phyloP scores from a whole-genome alignment of 2,329 filamentous ascomycete genomes.

The Endocalyx cinctus region DNA sequence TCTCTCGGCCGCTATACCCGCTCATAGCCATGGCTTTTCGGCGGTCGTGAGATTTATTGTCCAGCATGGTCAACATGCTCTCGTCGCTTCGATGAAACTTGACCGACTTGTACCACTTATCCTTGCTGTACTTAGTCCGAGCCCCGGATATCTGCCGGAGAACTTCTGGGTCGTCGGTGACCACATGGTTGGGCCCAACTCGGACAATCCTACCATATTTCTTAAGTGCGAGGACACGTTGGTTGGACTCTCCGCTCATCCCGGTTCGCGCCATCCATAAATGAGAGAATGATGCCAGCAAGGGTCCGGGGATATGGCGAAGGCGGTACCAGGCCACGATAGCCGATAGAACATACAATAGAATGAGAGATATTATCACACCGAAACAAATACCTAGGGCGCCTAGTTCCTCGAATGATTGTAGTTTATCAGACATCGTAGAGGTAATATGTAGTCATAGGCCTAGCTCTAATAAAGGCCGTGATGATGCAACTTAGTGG shows the following conservation, averaged over 20 bases:
- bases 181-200: conserved; percentile 35
- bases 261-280: conserved; percentile 33
- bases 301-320: conserved; percentile 34
- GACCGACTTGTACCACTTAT: conserved; percentile 12
- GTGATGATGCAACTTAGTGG: no score
- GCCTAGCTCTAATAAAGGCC: no score
- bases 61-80: conserved; percentile 44
- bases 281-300: conserved; percentile 31
- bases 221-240: conserved; percentile 7
- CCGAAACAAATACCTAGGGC: no score
- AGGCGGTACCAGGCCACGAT: conserved; percentile 32
- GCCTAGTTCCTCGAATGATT: no score
- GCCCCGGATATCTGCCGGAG: conserved; percentile 30
- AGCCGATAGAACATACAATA: background rate
- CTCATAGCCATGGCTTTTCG: conserved; percentile 16
- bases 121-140: conserved; percentile 12
- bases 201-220: conserved; percentile 29
- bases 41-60: conserved; percentile 37
- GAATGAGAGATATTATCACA: background rate
- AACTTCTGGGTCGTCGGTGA: conserved; percentile 33
- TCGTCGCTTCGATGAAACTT: conserved; percentile 33
- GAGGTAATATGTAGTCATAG: no score
- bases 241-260: conserved; percentile 18
- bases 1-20: conserved; percentile 17
- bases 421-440: no score